A percentile compares a stretch with the other conserved stretches of the same genome.
Evolutionary conservation across 1,284 basidiomycete species (phyloP).

Genomic region (Moesziomyces sp.): DNA sequence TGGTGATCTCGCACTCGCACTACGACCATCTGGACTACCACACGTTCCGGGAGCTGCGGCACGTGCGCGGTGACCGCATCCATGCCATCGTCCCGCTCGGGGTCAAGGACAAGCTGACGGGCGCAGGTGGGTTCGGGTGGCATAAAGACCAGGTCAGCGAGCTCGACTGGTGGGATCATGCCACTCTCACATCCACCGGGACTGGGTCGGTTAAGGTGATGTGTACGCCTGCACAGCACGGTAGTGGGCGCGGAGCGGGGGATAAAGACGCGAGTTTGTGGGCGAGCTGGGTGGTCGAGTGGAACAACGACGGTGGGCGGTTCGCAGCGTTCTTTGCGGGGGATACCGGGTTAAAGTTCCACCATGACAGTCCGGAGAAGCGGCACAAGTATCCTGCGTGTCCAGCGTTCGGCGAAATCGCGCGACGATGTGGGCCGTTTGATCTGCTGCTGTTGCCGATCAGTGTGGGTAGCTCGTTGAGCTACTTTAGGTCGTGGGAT

Average conservation of each 20-base stretch:
- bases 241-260: conserved; percentile 52
- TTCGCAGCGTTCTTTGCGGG: conserved; percentile 63
- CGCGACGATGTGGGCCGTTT: conserved; percentile 29
- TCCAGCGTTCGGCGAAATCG: conserved; percentile 61
- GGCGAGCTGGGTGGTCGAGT: conserved; percentile 60
- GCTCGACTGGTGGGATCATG: conserved; percentile 65
- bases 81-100: conserved; percentile 62
- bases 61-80: conserved; percentile 21
- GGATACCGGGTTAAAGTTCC: conserved; percentile 62
- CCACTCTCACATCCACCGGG: conserved; percentile 5
- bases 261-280: conserved; percentile 57
- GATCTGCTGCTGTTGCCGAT: conserved; percentile 61
- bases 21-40: conserved; percentile 65
- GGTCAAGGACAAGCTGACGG: conserved; percentile 52
- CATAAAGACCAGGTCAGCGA: conserved; percentile 48
- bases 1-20: conserved; percentile 65
- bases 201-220: conserved; percentile 21
- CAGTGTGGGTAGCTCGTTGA: conserved; percentile 52
- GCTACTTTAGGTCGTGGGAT: conserved; percentile 55
- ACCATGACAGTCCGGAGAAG: conserved; percentile 32
- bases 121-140: conserved; percentile 39
- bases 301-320: neutral
- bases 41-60: conserved; percentile 50
- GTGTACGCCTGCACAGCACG: conserved; percentile 65
- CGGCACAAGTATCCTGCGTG: conserved; percentile 50